A percentile compares a stretch with the other conserved stretches of the same genome.
These are phyloP conservation scores for Penicillium tannophilum DNA, from an alignment of 495 filamentous ascomycete species.

Conservation along the genomic window DNA sequence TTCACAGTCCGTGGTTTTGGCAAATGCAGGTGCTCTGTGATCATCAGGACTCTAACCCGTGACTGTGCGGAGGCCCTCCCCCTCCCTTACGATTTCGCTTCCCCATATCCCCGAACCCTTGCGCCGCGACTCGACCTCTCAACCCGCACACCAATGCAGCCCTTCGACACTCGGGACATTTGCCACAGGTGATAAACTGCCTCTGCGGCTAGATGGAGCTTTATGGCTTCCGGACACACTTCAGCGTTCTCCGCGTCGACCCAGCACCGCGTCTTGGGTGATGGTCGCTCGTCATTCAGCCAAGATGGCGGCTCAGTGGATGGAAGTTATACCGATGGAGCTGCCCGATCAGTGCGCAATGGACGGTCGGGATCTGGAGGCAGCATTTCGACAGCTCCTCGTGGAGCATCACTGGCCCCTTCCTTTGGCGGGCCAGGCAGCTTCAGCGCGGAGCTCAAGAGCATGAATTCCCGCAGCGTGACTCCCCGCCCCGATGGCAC, in stretches of 20 bases:
- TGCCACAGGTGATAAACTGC: constrained; percentile 45
- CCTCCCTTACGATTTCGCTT: constrained; percentile 30
- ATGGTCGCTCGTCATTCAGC: constrained; percentile 55
- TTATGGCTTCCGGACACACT: constrained; percentile 53
- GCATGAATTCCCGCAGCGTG: constrained; percentile 66
- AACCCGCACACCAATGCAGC: constrained; percentile 39
- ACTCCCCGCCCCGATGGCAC: constrained; percentile 69
- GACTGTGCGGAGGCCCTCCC: constrained; percentile 27
- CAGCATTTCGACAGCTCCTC: constrained; percentile 59
- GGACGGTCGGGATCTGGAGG: constrained; percentile 62
- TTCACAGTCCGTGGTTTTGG: constrained; percentile 19
- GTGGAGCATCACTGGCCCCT: constrained; percentile 62
- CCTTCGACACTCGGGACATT: constrained; percentile 26
- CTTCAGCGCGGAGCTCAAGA: constrained; percentile 89
- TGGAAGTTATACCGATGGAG: constrained; percentile 51
- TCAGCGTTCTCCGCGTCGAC: constrained; percentile 64
- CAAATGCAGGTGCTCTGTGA: constrained; percentile 20
- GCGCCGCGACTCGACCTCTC: constrained; percentile 27
- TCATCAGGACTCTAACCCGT: constrained; percentile 23
- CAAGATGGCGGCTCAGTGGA: constrained; percentile 56
- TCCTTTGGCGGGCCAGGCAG: constrained; percentile 76
- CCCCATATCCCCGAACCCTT: constrained; percentile 30
- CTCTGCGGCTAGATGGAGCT: constrained; percentile 48
- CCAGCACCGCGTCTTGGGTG: constrained; percentile 63
- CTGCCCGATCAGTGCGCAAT: constrained; percentile 42